Base-by-base conservation (phyloP, 352 stramenopile genomes). In the Blastocystis sp. region DNA sequence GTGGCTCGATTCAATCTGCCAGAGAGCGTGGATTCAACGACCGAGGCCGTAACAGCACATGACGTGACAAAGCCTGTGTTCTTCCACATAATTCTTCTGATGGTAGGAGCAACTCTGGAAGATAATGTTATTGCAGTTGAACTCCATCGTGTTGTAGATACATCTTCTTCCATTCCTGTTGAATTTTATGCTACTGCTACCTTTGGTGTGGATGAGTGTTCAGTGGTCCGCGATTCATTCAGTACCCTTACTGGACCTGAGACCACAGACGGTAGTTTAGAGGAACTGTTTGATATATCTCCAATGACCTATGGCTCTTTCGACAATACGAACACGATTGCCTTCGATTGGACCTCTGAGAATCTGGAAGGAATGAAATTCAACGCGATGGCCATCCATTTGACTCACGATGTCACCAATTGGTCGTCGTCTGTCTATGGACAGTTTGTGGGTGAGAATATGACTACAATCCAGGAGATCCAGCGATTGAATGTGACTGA, bases 1-100 rank as follows among this genome's bases (percentile, higher is more conserved):
- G 65, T 76, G 34, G 65, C 65, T 43, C 65, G 65, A 30, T 55
- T 76, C 37, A 76, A 76, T 50, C 65, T 76, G 37, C 37, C 65
- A 1, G 65, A 76, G 30, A 34, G 3, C 3, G 39, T 76, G 20
- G n/a, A 30, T 55, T 20, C 5, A 2, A n/a, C 39, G 9, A 76
- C 65, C 20, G 3, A 3, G 1, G 34, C 34, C 6, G 3, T 30
- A 0, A 20, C n/a, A 30, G 65, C n/a, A 0, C 65, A 76, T 18
- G 65, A 76, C 39, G 8, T 39, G 4, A 56, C 65, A 18, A 59
- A n/a, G 11, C 11, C 50, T n/a, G 37, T 59, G 18, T 76, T 76
- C 65, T 76, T 76, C 65, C 65, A 76, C 39, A 54, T 76, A 2
- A 56, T 76, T 26, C 65, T 76, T 13, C 37, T 39, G 30, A 55